Evolutionary conservation across 441 rosid genomes (phyloP), one percentile per base, ranked within the genome.

Genomic region (Francoa sonchifolia): DNA sequence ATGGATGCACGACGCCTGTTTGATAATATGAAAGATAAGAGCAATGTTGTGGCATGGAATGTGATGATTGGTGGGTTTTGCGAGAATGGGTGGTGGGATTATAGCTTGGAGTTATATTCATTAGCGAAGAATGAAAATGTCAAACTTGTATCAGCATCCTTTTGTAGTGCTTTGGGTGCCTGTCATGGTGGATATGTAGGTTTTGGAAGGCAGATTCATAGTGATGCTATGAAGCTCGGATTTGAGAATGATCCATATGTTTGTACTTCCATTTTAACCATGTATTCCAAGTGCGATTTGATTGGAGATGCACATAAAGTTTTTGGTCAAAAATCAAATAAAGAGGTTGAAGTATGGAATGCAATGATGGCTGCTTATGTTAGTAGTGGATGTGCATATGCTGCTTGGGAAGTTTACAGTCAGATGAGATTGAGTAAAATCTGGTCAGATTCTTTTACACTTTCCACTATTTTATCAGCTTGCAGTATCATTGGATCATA

Each of bases 281-380:
- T 85, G 84, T 84, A 84, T 57, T 67, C 76, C 27, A 70, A 95
- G 62, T 62, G 75, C 63, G 88, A 82, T 34, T 67, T 65, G 62
- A 54, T 73, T 20, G 65, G 66, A 18, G 61, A 67, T 37, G 69
- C 97, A 6, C 52, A 62, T 39, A 30, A 44, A 13, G 73, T 89
- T 56, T 89, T 84, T 22, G 39, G 68, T 43, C 42, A 57, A 58
- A 67, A 81, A 82, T 78, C 72, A 49, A 59, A 40, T 39, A 81
- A 61, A 71, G 88, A 84, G 52, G 40, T 70, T 41, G 87, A 84
- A 41, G 75, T 92, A 8, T 84, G 94, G 92, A 89, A 84, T 74
- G 82, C 94, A 20, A 66, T 84, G 71, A 79, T 82, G 11, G 74
- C 83, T 6, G 88, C 82, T 42, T 84, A 66, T 50, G 77, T 74